Conservation (phyloP, 1,139 yeast species). For the Sugiyamaella japonica region DNA sequence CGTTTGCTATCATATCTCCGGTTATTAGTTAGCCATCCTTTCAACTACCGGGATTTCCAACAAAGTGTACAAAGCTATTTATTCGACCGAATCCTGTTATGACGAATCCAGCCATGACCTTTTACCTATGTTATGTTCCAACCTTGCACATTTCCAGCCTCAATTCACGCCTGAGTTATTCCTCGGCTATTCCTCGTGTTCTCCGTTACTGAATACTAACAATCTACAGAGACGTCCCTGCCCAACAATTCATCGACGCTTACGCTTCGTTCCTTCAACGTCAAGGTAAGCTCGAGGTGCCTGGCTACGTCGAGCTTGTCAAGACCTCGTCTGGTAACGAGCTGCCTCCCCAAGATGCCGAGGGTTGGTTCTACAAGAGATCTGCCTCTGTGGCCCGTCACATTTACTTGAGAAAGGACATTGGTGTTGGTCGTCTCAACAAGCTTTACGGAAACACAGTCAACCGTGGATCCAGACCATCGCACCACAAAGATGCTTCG, state of each 20-base stretch:
- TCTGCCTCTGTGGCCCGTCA: conserved; percentile 99
- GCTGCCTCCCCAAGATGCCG: conserved; percentile 99
- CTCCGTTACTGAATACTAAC: background rate
- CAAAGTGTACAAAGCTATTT: too few relatives aligned
- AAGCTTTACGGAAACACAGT: conserved; percentile 98
- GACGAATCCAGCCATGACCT: too few relatives aligned
- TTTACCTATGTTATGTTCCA: too few relatives aligned
- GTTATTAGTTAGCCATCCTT: too few relatives aligned
- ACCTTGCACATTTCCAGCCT: too few relatives aligned
- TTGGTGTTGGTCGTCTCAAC: conserved; percentile 99
- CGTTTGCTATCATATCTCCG: too few relatives aligned
- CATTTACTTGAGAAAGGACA: conserved; percentile 99
- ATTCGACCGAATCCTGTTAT: too few relatives aligned
- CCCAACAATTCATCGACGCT: conserved; percentile 99
- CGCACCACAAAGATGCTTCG: conserved; percentile 98
- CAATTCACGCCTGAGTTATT: too few relatives aligned
- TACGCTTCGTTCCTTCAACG: conserved; percentile 99
- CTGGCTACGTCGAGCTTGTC: conserved; percentile 99
- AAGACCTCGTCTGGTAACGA: conserved; percentile 99
- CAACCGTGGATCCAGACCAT: conserved; percentile 99
- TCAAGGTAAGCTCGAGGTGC: conserved; percentile 99
- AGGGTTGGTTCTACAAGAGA: conserved; percentile 99
- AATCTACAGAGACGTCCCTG: conserved; percentile 82
- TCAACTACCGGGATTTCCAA: too few relatives aligned
- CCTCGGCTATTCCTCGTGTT: background rate